Evolutionary conservation across 1,284 basidiomycete genomes (phyloP), one percentile per base, ranked within the genome.

Genomic region (Megacollybia platyphylla): DNA sequence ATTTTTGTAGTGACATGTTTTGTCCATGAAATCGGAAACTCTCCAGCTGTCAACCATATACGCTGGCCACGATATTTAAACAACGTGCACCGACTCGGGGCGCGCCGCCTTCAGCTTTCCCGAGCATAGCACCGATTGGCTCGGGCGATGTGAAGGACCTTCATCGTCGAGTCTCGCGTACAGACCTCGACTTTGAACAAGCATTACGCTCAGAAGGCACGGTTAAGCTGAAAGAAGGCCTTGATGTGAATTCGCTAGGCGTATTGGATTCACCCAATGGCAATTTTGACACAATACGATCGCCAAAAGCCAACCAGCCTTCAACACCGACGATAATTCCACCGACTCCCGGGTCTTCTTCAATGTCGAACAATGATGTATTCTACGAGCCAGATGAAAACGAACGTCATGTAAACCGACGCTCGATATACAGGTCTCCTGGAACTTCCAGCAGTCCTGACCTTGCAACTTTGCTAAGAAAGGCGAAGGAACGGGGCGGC

Each of bases 401-500:
- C 39, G 57, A 63, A 4, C 68, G 72, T 51, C 73, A 79, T 52
- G 74, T 76, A 31, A 85, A 86, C 58, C 75, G 87, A 35, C 72
- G 87, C 42, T 87, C 84, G 49, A 76, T 92, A 64, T 90, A 89
- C 58, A 73, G 89, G 46, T 81, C 84, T n/a, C 69, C 83, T 5
- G 89, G 88, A 39, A 90, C 87, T 2, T 84, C 87, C 18, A 87
- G 84, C 51, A 88, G 84, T 52, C 89, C 90, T 18, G 89, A 94
- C 60, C 69, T 93, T 18, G 84, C 86, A 3, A 89, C 86, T 2
- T 68, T 92, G 44, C 62, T 90, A 42, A 72, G 81, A 48, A 89
- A 88, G 61, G 79, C 83, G 29, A 85, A 79, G 58, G 81, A 83
- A 52, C 68, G 71, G 39, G 75, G 75, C 29, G 67, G 61, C 0